phyloP scores from a whole-genome alignment of 805 yeast genomes.

The Candida parachauliodes region DNA sequence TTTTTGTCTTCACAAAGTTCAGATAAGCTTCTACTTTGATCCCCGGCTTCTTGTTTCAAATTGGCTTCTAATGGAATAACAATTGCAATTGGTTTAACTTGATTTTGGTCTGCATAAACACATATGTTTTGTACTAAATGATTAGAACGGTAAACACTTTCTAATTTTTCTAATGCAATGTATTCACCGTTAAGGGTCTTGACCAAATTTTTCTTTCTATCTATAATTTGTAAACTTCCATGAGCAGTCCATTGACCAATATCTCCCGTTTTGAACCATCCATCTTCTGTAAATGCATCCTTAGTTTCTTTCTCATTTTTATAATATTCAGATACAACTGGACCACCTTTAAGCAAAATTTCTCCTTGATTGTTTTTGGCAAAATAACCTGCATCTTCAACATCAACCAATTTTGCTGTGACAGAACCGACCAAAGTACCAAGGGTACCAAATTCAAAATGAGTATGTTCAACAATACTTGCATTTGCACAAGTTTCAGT shows the following conservation, averaged over 20 bases:
- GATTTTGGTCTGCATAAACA: slow-evolving; percentile 84
- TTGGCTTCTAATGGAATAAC: slow-evolving; percentile 75
- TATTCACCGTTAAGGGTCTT: slow-evolving; percentile 97
- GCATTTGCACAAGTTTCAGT: slow-evolving; percentile 95
- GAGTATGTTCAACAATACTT: slow-evolving; percentile 59
- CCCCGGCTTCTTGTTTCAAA: slow-evolving; percentile 47
- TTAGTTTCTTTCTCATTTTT: slow-evolving; percentile 79
- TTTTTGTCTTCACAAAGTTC: slow-evolving; percentile 56
- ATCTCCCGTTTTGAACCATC: slow-evolving; percentile 97
- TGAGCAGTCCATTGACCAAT: slow-evolving; percentile 86
- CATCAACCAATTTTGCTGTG: slow-evolving; percentile 87
- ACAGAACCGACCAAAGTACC: slow-evolving; percentile 83
- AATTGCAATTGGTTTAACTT: slow-evolving; percentile 90
- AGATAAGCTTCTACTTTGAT: slow-evolving; percentile 39
- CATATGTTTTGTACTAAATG: slow-evolving; percentile 75
- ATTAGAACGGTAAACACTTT: slow-evolving; percentile 84
- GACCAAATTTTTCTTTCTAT: slow-evolving; percentile 92
- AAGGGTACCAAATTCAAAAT: slow-evolving; percentile 69
- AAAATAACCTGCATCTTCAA: slow-evolving; percentile 83
- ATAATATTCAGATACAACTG: slow-evolving; percentile 75
- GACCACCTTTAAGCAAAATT: slow-evolving; percentile 71
- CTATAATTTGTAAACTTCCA: slow-evolving; percentile 82
- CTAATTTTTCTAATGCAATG: slow-evolving; percentile 93
- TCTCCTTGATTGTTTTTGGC: slow-evolving; percentile 95
- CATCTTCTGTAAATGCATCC: slow-evolving; percentile 70